These are phyloP conservation scores for Yamadazyma aaseri DNA, from an alignment of 1,139 yeast genomes.

Conservation along the genomic window DNA sequence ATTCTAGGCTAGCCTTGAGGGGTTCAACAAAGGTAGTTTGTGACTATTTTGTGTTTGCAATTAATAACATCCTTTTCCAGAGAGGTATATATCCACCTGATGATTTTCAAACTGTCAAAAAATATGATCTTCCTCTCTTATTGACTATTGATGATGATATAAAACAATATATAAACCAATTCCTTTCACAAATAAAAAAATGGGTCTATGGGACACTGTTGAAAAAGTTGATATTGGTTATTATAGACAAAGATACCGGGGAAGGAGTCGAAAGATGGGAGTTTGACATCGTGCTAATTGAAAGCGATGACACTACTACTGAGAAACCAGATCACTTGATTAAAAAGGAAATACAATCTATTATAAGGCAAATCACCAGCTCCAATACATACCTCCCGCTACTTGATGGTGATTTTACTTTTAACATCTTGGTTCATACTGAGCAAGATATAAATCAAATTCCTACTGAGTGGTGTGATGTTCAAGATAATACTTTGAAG, in stretches of 20 bases:
- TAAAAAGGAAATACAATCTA: conserved; percentile 77
- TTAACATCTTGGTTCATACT: conserved; percentile 84
- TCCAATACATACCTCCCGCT: conserved; percentile 84
- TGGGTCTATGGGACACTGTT: conserved; percentile 81
- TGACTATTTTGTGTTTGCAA: conserved; percentile 81
- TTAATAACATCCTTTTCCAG: conserved; percentile 80
- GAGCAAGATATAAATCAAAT: conserved; percentile 58
- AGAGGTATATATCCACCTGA: conserved; percentile 90
- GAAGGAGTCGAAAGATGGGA: conserved; percentile 87
- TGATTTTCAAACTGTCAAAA: conserved; percentile 75
- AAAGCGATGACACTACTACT: conserved; percentile 11
- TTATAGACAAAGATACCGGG: conserved; percentile 63
- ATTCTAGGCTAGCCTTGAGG: conserved; percentile 55
- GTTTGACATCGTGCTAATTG: conserved; percentile 58
- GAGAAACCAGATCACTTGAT: conserved; percentile 48
- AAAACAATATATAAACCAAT: conserved; percentile 61
- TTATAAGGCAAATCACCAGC: conserved; percentile 86
- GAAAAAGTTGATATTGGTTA: conserved; percentile 66
- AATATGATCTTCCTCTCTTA: conserved; percentile 77
- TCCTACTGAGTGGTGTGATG: conserved; percentile 86
- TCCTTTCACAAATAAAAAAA: conserved; percentile 72
- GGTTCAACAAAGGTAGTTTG: conserved; percentile 79
- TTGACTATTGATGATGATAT: conserved; percentile 78
- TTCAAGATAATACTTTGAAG: conserved; percentile 54
- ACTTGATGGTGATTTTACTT: conserved; percentile 69